phyloP scores from a whole-genome alignment of 2,329 filamentous ascomycete species.

The Tricladium varicosporioides region DNA sequence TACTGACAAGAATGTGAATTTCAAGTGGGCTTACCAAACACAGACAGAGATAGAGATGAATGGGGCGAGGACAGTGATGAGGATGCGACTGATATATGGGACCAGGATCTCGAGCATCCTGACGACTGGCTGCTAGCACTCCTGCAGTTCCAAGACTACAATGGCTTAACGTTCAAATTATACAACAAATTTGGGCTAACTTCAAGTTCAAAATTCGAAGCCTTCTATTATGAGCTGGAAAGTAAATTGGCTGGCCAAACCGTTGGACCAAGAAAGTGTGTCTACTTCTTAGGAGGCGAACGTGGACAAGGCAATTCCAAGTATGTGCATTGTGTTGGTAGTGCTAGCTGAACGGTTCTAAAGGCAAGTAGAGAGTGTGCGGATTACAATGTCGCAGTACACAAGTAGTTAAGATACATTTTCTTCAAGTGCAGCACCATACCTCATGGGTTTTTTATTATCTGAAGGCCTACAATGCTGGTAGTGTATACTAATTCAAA shows the following conservation, averaged over 20 bases:
- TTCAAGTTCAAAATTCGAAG: conserved; percentile 1
- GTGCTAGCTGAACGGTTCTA: too few species aligned
- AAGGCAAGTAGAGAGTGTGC: too few species aligned
- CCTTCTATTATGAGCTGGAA: conserved; percentile 4
- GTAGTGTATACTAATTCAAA: too few species aligned
- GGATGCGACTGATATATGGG: not conserved
- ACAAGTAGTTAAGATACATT: too few species aligned
- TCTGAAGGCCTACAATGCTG: too few species aligned
- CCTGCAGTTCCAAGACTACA: conserved; percentile 15
- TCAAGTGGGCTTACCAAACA: not conserved
- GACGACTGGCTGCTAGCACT: conserved; percentile 7
- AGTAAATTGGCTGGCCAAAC: conserved; percentile 2
- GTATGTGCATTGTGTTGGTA: not conserved
- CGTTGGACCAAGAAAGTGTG: conserved; percentile 13
- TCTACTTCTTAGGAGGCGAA: conserved; percentile 3
- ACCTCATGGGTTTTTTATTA: too few species aligned
- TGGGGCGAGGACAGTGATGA: not conserved
- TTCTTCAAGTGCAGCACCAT: too few species aligned
- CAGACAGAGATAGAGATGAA: not conserved
- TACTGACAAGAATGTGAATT: not conserved
- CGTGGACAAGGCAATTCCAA: not conserved
- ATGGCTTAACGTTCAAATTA: conserved; percentile 9
- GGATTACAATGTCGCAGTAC: too few species aligned
- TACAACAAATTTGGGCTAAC: conserved; percentile 9
- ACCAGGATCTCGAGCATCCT: not conserved